phyloP scores from a whole-genome alignment of 805 yeast species.

The Cyberlindnera mississippiensis region DNA sequence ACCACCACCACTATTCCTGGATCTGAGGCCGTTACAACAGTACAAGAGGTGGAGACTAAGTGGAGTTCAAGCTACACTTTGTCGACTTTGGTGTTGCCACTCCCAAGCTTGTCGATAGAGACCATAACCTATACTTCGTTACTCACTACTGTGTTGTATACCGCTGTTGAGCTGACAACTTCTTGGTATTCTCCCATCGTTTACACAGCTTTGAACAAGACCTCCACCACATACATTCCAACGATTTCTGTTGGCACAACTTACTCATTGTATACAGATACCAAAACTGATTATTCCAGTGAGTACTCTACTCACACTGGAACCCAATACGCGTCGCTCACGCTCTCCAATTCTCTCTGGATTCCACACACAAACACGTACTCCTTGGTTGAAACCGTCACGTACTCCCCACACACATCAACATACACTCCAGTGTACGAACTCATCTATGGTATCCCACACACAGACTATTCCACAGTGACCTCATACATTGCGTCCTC shows the following conservation, averaged over 20 bases:
- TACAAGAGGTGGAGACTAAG: conserved; percentile 2
- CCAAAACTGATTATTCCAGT: conserved; percentile 3
- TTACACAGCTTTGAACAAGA: conserved; percentile 9
- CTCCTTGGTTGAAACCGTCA: conserved; percentile 2
- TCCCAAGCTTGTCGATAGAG: conserved; percentile 8
- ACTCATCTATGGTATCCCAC: conserved; percentile 15
- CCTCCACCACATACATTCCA: conserved; percentile 14
- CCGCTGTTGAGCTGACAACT: conserved; percentile 2
- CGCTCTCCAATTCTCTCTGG: conserved; percentile 18
- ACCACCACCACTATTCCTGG: conserved; percentile 14
- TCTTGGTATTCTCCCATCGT: conserved; percentile 9
- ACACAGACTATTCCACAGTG: conserved; percentile 11
- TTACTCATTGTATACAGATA: conserved; percentile 1
- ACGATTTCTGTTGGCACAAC: conserved; percentile 1
- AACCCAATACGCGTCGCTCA: conserved; percentile 15
- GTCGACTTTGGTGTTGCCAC: conserved; percentile 17
- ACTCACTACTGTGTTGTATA: conserved; percentile 1
- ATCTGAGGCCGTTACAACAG: neutral
- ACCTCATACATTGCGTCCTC: conserved; percentile 17
- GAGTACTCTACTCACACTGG: conserved; percentile 11
- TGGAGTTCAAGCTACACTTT: conserved; percentile 5
- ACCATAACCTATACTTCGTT: conserved; percentile 5
- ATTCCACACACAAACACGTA: conserved; percentile 12
- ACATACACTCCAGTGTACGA: conserved; percentile 10
- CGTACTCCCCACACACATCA: conserved; percentile 6